Evolutionary conservation across 78 protist species (phyloP), one percentile per base, ranked within the genome.

Genomic region (Protostelium mycophagum): DNA sequence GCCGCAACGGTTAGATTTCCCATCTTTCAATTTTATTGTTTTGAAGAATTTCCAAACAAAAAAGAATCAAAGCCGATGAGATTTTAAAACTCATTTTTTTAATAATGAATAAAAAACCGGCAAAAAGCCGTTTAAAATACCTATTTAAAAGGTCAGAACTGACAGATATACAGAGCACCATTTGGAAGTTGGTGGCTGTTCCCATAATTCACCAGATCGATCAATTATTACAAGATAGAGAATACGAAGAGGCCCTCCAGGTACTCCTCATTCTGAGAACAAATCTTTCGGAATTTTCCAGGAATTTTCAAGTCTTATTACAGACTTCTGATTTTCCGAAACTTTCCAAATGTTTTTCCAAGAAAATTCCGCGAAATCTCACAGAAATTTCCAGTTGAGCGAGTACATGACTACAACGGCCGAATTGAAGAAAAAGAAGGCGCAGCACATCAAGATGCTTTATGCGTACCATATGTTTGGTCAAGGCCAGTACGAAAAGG

Each of bases 131-230:
- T n/a, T n/a, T n/a, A n/a, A n/a, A n/a, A n/a, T n/a, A n/a, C n/a
- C n/a, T n/a, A n/a, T n/a, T n/a, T n/a, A n/a, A n/a, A n/a, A n/a
- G n/a, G n/a, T n/a, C n/a, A n/a, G 5, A 16, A 51, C 73, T 51
- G 73, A 51, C 16, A n/a, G 73, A 51, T 51, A 16, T 25, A 25
- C 73, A 51, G 73, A 51, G 16, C 73, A 37, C 91, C 28, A 89
- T 92, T 37, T 92, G 94, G 94, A 88, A 91, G 73, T 28, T 92
- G 10, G 37, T 35, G 35, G 90, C 91, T 29, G 39, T 86, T 0
- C 94, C 94, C 63, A 88, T 88, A 16, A n/a, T 91, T 38, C 90
- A 88, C 0, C 36, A 90, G 16, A 91, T 92, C 0, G 94, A 92
- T n/a, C 91, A 92, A 86, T 28, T 92, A 37, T 63, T 73, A 0